Evolutionary conservation across 495 filamentous ascomycete genomes (phyloP), one percentile per base, ranked within the genome.

Genomic region (Hyphodiscus hymeniophilus): DNA sequence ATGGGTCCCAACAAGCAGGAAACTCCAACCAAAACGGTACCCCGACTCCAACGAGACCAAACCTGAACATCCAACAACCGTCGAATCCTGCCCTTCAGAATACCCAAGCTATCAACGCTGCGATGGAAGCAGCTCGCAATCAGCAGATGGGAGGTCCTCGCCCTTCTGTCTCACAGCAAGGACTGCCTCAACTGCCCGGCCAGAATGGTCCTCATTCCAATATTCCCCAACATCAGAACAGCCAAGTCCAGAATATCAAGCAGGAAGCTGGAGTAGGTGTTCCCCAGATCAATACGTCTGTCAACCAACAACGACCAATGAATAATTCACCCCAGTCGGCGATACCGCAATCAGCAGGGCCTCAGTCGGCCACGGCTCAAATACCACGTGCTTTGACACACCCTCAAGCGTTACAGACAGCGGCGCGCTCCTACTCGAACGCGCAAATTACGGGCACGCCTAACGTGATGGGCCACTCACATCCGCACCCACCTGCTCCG

Each of bases 391-490:
- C 82, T 22, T 66, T 85, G 31, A 74, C 79, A 4, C 81, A 84
- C 45, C 68, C 77, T 55, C 79, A 72, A 28, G 82, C 82, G 4
- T 69, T 85, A 54, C 65, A 67, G 20, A 72, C 79, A 51, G 77
- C 80, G 34, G 75, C 77, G 18, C 68, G 75, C 42, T 72, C 64
- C 40, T 83, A 84, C 58, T 71, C 74, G 7, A 69, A 71, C 42
- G 56, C 47, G 12, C 42, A 55, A 60, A 22, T 60, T 62, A 47
- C 45, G 45, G 41, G 41, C 3, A 43, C 55, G 50, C 60, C 52
- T 57, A 65, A 63, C 60, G 59, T 55, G 12, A 61, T 50, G 66
- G 59, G 46, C 20, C 79, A 84, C 55, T 71, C 77, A 11, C 75
- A 81, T 70, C 66, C 76, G 50, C 63, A 76, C 45, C 69, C 75